A percentile compares a stretch with the other conserved stretches of the same genome.
phyloP scores from a whole-genome alignment of 495 filamentous ascomycete genomes.

The Neurospora sp. region DNA sequence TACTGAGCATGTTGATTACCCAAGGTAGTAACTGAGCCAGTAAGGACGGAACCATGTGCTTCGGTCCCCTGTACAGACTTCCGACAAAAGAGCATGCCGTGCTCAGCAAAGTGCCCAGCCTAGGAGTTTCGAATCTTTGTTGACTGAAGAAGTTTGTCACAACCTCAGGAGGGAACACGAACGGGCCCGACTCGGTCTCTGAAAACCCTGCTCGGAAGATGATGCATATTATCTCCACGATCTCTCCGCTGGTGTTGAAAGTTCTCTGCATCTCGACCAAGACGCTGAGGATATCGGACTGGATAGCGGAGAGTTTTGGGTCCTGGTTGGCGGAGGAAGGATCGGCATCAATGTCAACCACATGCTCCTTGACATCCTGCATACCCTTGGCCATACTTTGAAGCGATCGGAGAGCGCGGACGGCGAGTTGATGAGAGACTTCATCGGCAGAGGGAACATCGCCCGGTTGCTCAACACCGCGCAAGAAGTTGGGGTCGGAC shows the following conservation, averaged over 20 bases:
- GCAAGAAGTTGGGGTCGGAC: slow-evolving; percentile 21
- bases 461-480: slow-evolving; percentile 21
- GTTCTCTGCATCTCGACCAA: slow-evolving; percentile 41
- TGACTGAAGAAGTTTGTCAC: slow-evolving; percentile 62
- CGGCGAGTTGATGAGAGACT: slow-evolving; percentile 42
- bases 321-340: background rate
- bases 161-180: slow-evolving; percentile 63
- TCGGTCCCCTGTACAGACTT: slow-evolving; percentile 45
- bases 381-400: slow-evolving; percentile 70
- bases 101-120: slow-evolving; percentile 62
- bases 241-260: slow-evolving; percentile 53
- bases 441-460: slow-evolving; percentile 20
- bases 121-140: slow-evolving; percentile 52
- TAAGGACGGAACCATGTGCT: slow-evolving; percentile 26
- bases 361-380: slow-evolving; percentile 58
- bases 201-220: slow-evolving; percentile 71
- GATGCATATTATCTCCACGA: slow-evolving; percentile 66
- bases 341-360: slow-evolving; percentile 53
- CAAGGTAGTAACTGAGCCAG: slow-evolving; percentile 51
- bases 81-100: slow-evolving; percentile 70
- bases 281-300: slow-evolving; percentile 44
- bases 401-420: slow-evolving; percentile 63
- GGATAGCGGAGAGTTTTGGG: slow-evolving; percentile 10
- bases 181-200: slow-evolving; percentile 63
- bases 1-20: slow-evolving; percentile 54